Evolutionary conservation across 441 rosid genomes (phyloP).

Genomic region (Manihot esculenta): DNA sequence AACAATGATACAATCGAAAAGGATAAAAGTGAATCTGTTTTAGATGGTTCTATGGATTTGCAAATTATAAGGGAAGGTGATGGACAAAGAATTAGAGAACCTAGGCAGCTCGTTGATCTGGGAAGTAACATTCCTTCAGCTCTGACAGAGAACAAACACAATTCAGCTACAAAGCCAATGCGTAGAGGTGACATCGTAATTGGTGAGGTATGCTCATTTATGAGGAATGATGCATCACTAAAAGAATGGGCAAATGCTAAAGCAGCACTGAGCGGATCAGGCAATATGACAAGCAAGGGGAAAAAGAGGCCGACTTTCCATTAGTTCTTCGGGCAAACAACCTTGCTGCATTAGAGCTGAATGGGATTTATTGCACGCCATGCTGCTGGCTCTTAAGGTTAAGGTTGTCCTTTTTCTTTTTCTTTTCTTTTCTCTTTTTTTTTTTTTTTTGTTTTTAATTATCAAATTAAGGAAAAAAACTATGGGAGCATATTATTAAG

Average conservation of each 20-base stretch:
- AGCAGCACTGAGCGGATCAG: conserved; percentile 51
- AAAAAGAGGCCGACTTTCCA: conserved; percentile 23
- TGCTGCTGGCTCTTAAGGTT: too few species aligned
- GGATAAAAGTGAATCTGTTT: conserved; percentile 14
- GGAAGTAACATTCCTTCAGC: conserved; percentile 17
- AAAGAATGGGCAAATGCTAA: conserved; percentile 68
- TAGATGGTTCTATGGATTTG: conserved; percentile 16
- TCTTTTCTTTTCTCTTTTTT: too few species aligned
- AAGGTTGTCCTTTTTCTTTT: too few species aligned
- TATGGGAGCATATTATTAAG: too few species aligned
- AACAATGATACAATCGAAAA: conserved; percentile 23
- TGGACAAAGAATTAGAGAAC: conserved; percentile 20
- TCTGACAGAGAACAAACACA: conserved; percentile 7
- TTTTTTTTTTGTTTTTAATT: too few species aligned
- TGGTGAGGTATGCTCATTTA: conserved; percentile 61
- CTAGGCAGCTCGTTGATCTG: conserved; percentile 18
- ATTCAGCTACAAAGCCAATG: conserved; percentile 20
- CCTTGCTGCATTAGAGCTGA: too few species aligned
- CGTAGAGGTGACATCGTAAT: conserved; percentile 22
- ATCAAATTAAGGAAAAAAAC: too few species aligned
- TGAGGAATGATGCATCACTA: conserved; percentile 71
- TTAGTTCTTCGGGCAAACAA: too few species aligned
- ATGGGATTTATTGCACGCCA: too few species aligned
- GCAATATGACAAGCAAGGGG: conserved; percentile 46
- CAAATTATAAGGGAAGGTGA: conserved; percentile 23